phyloP scores from a whole-genome alignment of 805 yeast genomes.

The Clavispora carvajalis region DNA sequence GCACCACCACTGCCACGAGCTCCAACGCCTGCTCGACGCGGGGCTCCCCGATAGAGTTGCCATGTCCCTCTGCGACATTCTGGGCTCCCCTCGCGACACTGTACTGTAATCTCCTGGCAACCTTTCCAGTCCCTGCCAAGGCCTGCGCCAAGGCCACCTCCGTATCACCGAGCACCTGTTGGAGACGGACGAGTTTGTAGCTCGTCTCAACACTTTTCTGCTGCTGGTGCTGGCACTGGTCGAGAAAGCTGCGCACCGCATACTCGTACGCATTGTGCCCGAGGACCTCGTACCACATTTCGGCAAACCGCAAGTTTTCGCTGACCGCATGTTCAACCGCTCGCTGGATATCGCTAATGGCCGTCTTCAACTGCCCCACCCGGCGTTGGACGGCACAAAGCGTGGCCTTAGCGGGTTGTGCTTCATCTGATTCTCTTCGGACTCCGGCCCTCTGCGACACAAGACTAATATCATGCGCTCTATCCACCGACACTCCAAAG shows the following conservation, averaged over 20 bases:
- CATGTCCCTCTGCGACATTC: no score
- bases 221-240: not conserved
- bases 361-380: not conserved
- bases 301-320: not conserved
- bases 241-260: not conserved
- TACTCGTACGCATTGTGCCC: slow-evolving; percentile 2
- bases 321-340: not conserved
- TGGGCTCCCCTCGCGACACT: no score
- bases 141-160: not conserved
- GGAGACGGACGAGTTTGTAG: not conserved
- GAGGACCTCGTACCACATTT: not conserved
- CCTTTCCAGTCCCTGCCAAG: not conserved
- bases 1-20: not conserved
- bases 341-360: not conserved
- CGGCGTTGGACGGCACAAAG: not conserved
- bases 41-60: no score
- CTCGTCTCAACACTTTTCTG: not conserved
- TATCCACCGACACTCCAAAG: not conserved
- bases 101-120: no score
- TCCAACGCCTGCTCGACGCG: not conserved
- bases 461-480: not conserved
- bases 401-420: not conserved
- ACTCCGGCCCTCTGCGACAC: not conserved
- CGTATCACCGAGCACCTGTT: not conserved
- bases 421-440: not conserved